Conservation (phyloP, 129 eudicot genomes). For the Pulicaria dysenterica region DNA sequence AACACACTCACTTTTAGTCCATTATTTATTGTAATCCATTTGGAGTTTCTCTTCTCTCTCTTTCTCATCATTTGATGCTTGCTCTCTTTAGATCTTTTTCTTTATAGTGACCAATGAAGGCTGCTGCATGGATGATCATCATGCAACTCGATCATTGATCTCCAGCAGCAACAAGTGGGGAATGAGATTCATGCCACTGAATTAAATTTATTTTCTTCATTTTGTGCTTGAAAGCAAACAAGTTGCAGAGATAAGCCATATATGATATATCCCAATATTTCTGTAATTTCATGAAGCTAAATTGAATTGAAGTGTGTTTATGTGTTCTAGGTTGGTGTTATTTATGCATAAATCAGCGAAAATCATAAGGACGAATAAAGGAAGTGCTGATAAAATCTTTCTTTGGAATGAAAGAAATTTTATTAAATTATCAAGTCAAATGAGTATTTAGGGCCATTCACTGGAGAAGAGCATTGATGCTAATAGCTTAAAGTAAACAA, state of each 20-base stretch:
- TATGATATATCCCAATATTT: neutral
- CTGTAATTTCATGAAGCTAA: slow-evolving; percentile 1
- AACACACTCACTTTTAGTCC: slow-evolving; percentile 47
- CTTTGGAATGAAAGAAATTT: slow-evolving; percentile 18
- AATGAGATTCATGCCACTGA: slow-evolving; percentile 54
- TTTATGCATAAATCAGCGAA: slow-evolving; percentile 9
- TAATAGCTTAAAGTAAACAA: slow-evolving; percentile 30
- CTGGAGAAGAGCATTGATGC: slow-evolving; percentile 52
- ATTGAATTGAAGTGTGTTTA: slow-evolving; percentile 17
- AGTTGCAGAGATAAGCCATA: slow-evolving; percentile 36
- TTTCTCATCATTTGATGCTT: slow-evolving; percentile 51
- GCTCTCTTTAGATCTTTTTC: slow-evolving; percentile 31
- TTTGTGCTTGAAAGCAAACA: slow-evolving; percentile 19
- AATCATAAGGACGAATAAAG: slow-evolving; percentile 20
- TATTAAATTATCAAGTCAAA: slow-evolving; percentile 22
- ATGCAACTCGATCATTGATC: slow-evolving; percentile 37
- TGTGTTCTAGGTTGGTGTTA: neutral
- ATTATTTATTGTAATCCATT: slow-evolving; percentile 52
- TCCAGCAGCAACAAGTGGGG: slow-evolving; percentile 51
- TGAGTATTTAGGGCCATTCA: slow-evolving; percentile 45
- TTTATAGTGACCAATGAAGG: slow-evolving; percentile 39
- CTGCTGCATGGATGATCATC: slow-evolving; percentile 56
- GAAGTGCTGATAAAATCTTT: slow-evolving; percentile 8
- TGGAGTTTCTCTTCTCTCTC: slow-evolving; percentile 32
- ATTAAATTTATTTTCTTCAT: slow-evolving; percentile 34